Percentiles rank a stretch among this genome's conserved stretches.
phyloP scores from a whole-genome alignment of 2,329 filamentous ascomycete species.

The Zopfia rhizophila region DNA sequence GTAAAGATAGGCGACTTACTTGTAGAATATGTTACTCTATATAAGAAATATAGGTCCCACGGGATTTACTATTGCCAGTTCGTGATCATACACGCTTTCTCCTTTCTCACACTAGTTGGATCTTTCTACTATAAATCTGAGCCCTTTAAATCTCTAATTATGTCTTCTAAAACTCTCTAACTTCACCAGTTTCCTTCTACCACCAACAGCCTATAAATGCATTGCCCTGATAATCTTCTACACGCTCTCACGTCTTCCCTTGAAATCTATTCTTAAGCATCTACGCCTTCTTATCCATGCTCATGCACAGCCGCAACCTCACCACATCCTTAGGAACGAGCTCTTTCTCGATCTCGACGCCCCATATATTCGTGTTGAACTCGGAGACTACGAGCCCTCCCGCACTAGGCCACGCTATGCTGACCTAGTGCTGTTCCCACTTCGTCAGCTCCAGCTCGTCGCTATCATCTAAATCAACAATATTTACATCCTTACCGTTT shows the following conservation, averaged over 20 bases:
- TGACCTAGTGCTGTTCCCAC: conserved; percentile 20
- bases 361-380: conserved; percentile 22
- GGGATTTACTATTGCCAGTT: too few species aligned
- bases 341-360: conserved; percentile 8
- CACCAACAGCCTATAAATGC: conserved; percentile 17
- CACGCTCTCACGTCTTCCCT: conserved; percentile 10
- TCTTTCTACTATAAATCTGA: too few species aligned
- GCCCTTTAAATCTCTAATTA: conserved; percentile 9
- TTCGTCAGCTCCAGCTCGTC: conserved; percentile 14
- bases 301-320: conserved; percentile 20
- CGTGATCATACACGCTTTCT: too few species aligned
- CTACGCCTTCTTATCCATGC: conserved; percentile 18
- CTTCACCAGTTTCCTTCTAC: conserved; percentile 12
- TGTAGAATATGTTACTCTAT: too few species aligned
- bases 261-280: conserved; percentile 19
- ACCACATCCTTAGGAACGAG: conserved; percentile 19
- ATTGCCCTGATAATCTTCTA: conserved; percentile 18
- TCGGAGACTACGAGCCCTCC: conserved; percentile 24
- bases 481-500: conserved; percentile 12
- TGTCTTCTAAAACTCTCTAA: conserved; percentile 18
- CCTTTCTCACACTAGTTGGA: too few species aligned
- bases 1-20: too few species aligned
- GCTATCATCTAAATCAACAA: conserved; percentile 7
- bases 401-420: conserved; percentile 25
- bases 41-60: too few species aligned